Evolutionary conservation across 495 filamentous ascomycete species (phyloP).

Genomic region (Aspergillus avenaceus): DNA sequence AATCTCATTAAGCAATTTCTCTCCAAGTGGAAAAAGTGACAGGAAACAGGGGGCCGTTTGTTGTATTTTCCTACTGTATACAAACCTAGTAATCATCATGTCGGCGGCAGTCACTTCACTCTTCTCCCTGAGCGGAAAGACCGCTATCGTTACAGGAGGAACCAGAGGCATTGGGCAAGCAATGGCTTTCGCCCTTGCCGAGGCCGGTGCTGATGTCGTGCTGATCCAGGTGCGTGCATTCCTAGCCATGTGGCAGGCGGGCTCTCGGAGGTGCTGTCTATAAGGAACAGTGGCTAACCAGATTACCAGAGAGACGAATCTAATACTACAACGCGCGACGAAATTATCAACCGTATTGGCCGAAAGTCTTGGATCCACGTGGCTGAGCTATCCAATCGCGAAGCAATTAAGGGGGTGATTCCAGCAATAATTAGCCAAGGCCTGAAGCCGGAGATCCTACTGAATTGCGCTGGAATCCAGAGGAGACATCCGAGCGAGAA

Average conservation of each 20-base stretch:
- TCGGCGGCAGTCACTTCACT: conserved; percentile 19
- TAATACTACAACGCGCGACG: conserved; percentile 50
- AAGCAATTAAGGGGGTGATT: conserved; percentile 47
- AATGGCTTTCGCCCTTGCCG: conserved; percentile 77
- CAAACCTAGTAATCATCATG: background rate
- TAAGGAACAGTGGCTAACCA: background rate
- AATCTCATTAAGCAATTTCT: too few species aligned
- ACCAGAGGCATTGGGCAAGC: conserved; percentile 84
- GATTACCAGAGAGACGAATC: conserved; percentile 55
- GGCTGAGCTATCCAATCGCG: conserved; percentile 62
- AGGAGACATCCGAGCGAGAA: conserved; percentile 68
- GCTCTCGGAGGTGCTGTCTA: background rate
- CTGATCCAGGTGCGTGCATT: conserved; percentile 54
- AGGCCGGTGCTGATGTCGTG: conserved; percentile 80
- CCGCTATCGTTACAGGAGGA: conserved; percentile 81
- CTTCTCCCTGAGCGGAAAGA: conserved; percentile 52
- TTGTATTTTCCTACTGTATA: background rate
- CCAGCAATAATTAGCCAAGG: conserved; percentile 55
- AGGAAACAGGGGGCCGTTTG: too few species aligned
- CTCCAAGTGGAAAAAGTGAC: too few species aligned
- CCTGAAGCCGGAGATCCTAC: conserved; percentile 64
- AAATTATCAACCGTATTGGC: conserved; percentile 56
- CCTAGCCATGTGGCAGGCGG: background rate
- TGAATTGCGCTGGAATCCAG: conserved; percentile 88
- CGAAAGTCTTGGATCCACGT: conserved; percentile 66